Base-by-base conservation (phyloP, 2,329 filamentous ascomycete species). In the Cladosporium sp. region DNA sequence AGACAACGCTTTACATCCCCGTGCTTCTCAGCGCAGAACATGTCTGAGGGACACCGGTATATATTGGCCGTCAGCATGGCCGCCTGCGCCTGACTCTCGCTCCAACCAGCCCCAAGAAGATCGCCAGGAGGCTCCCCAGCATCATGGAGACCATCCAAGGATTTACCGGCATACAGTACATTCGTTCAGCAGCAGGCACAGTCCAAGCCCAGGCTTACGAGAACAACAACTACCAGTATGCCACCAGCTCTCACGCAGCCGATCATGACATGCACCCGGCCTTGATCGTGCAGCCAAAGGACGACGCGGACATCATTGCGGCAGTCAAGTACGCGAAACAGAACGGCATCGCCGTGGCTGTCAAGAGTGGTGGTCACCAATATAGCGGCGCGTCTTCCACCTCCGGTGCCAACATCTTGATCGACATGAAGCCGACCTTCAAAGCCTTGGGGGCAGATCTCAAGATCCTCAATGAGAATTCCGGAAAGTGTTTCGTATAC, bases 361-460 rank as follows among this genome's bases (percentile, higher is more conserved):
- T 77, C 52, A 71, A 68, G 54, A 77, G 67, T 1, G 75, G 75
- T 0, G 75, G 75, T 1, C 75, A 78, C 51, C 74, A 77, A 56
- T 78, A 78, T 58, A 74, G 72, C 46, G 75, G 75, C 16, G 75
- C 75, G 10, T 77, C 70, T 0, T 77, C 75, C 0, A 76, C 74
- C 0, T 61, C 66, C 19, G 68, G 65, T 3, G 64, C 66, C 1
- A 75, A 75, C 46, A 77, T 78, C 49, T 74, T 76, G 54, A 58
- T 78, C 13, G 74, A 77, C 46, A 66, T 77, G 2, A 64, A 68
- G 55, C 62, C 66, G 33, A 72, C 71, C 0, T 75, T 71, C 61
- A 64, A 63, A 54, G 65, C 61, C 3, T 49, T 59, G 2, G 56
- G 66, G 38, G 31, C 33, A 16, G 68, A 70, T 57, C 9, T 49